Base-by-base conservation (phyloP, 176 grass and related monocot species). In the Ampelocalamus luodianensis region DNA sequence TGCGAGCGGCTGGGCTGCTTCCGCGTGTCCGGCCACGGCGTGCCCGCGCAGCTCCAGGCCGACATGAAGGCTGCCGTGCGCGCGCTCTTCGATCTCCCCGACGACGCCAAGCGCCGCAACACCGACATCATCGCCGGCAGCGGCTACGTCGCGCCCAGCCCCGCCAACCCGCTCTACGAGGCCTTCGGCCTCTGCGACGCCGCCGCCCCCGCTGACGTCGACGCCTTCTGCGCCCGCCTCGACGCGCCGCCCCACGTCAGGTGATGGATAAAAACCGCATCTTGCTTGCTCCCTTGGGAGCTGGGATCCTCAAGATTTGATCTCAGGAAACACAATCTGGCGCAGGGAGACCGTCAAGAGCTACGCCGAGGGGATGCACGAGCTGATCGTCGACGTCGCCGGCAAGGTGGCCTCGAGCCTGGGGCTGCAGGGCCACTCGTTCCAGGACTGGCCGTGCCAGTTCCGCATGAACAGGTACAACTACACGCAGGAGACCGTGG, bases 391-490 rank as follows among this genome's bases (percentile, higher is more conserved):
- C 17, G 58, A 92, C 65, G 78, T 92, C 46, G 85, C 94, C 24
- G 72, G 69, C 38, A 86, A 88, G 86, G 55, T 97, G 59, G 89
- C 91, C 3, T 40, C 80, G 24, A 97, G 91, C 74, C 79, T 97
- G 39, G 91, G 87, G 3, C 60, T 97, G 78, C 76, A 78, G 37
- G 82, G 36, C 66, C 59, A 71, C 38, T 36, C 72, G 77, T 93
- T 97, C 76, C 34, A 55, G 72, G 91, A 97, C 14, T 97, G 94
- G 94, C 82, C 85, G 56, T 97, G 89, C 74, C 87, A 92, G 83
- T 97, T 97, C 68, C 87, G 89, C 23, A 88, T 94, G 32, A 97
- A 97, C 91, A 65, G 84, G 88, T 93, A 97, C 94, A 93, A 92
- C 80, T 97, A 92, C 91, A 86, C 81, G 5, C 17, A 80, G 11